Base-by-base conservation (phyloP, 768 basidiomycete genomes). In the Podaxis sp. region DNA sequence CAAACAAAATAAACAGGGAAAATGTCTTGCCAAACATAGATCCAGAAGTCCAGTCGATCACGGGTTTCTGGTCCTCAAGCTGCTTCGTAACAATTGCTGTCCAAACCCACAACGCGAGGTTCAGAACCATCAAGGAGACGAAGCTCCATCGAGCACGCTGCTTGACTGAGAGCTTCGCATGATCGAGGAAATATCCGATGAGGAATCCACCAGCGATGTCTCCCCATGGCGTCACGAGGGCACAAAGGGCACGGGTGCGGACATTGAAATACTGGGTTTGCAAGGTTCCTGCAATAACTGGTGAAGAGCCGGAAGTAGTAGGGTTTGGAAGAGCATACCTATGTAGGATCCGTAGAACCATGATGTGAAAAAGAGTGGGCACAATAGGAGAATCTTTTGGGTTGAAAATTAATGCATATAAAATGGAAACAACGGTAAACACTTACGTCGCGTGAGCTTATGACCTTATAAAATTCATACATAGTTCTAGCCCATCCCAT, bases 341-440 rank as follows among this genome's bases (percentile, higher is more conserved):
- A 71, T 71, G 52, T 73, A 72, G 3, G 68, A 69, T 14, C 69
- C 70, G 42, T 71, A 73, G 59, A 73, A 73, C 72, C 72, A 73
- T 6, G 69, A 71, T 1, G 71, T 72, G 62, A 73, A 73, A 58
- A 73, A 72, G 6, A 73, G 62, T 2, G 72, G 72, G 61, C 70
- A 72, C 5, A 73, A 64, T 2, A 72, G 66, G 23, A 73, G 69
- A 38, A 73, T 71, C 70, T 72, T 40, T 7, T 21, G 47, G 14
- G n/a, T 13, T 5, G 11, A 35, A 50, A 25, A 21, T 18, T 14
- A 38, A 23, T 21, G n/a, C 50, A n/a, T 3, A 16, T 5, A 16
- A 3, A 21, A 6, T 23, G 7, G 18, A 21, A 3, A n/a, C 35
- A 35, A 58, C 23, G 18, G 46, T 37, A 23, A 13, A 9, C 13